phyloP scores from a whole-genome alignment of 495 filamentous ascomycete genomes.

The Xylaria telfairii region DNA sequence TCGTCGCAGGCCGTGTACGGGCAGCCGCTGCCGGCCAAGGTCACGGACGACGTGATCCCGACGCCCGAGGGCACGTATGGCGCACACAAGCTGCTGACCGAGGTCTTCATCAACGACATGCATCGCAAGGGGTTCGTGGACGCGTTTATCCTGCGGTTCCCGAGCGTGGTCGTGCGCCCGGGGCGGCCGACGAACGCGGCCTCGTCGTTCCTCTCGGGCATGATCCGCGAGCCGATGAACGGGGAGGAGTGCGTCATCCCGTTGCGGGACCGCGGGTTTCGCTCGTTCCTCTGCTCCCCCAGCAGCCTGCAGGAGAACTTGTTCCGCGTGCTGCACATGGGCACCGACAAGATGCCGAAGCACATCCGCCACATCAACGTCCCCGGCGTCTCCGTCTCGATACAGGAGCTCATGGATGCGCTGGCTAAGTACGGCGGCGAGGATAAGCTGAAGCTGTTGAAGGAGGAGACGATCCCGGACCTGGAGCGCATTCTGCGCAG shows the following conservation, averaged over 20 bases:
- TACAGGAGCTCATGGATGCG: conserved; percentile 78
- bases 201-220: conserved; percentile 74
- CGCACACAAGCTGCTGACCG: conserved; percentile 78
- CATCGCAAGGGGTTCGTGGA: conserved; percentile 73
- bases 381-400: conserved; percentile 72
- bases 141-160: conserved; percentile 70
- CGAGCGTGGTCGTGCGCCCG: conserved; percentile 76
- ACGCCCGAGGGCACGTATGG: conserved; percentile 77
- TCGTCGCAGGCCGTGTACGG: conserved; percentile 51
- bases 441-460: conserved; percentile 67
- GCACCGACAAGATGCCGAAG: conserved; percentile 58
- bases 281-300: conserved; percentile 73
- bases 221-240: conserved; percentile 59
- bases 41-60: conserved; percentile 59
- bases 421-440: conserved; percentile 72
- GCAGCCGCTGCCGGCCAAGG: conserved; percentile 40
- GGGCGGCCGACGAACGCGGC: conserved; percentile 79
- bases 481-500: conserved; percentile 75
- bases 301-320: conserved; percentile 73
- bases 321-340: conserved; percentile 64
- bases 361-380: conserved; percentile 71
- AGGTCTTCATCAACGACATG: conserved; percentile 77
- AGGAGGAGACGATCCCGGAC: conserved; percentile 68
- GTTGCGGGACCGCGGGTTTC: conserved; percentile 59
- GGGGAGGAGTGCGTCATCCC: conserved; percentile 72